Evolutionary conservation across 371 early-diverging fungal species (phyloP).

Genomic region (Mortierella sp.): DNA sequence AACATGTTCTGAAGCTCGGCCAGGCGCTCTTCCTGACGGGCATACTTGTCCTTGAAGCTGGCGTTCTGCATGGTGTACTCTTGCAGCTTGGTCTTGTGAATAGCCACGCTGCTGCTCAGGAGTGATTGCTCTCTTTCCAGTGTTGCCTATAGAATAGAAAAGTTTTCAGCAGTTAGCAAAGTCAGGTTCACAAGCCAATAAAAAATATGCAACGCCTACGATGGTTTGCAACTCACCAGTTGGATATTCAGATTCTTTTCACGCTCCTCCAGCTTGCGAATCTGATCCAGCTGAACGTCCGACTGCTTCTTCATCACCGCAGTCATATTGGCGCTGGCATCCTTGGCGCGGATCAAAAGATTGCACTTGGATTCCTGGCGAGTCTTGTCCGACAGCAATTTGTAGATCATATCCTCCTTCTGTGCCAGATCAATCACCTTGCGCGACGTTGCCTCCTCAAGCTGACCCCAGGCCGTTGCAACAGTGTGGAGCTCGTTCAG

Average conservation of each 20-base stretch:
- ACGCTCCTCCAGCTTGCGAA: conserved; percentile 80
- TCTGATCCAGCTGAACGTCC: conserved; percentile 85
- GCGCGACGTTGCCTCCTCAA: conserved; percentile 83
- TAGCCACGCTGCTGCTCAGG: conserved; percentile 23
- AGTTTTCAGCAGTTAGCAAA: neutral
- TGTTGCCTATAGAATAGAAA: neutral
- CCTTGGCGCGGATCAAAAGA: conserved; percentile 74
- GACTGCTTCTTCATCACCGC: conserved; percentile 78
- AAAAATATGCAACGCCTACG: neutral
- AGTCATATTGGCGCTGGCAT: conserved; percentile 70
- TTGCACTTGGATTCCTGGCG: conserved; percentile 34
- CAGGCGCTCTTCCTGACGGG: conserved; percentile 51
- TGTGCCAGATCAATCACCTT: conserved; percentile 77
- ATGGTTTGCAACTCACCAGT: conserved; percentile 57
- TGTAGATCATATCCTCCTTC: conserved; percentile 83
- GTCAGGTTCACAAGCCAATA: neutral
- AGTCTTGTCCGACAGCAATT: conserved; percentile 72
- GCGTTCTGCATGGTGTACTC: conserved; percentile 46
- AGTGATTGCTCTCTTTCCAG: conserved; percentile 12
- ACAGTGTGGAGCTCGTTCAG: conserved; percentile 82
- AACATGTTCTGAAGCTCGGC: conserved; percentile 63
- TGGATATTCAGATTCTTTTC: conserved; percentile 77
- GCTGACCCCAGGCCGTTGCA: conserved; percentile 77
- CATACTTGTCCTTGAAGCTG: conserved; percentile 50
- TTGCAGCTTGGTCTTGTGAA: conserved; percentile 45